phyloP scores from a whole-genome alignment of 2,329 filamentous ascomycete species.

The Pseudogymnoascus sp. region DNA sequence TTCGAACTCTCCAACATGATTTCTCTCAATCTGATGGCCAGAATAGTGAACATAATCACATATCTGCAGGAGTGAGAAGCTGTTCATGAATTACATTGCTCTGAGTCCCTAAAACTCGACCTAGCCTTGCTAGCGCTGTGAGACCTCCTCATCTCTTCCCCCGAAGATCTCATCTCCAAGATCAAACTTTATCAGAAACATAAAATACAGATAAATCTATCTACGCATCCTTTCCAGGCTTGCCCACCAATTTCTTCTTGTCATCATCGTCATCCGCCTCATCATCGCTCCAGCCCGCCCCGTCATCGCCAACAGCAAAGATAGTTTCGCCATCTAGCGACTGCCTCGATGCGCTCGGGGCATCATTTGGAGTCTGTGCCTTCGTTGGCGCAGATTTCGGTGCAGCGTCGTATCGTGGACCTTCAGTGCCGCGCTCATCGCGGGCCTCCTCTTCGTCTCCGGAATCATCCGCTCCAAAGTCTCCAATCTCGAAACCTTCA shows the following conservation, averaged over 20 bases:
- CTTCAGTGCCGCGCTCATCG: slow-evolving; percentile 34
- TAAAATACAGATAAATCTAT: slow-evolving; percentile 10
- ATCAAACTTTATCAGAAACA: slow-evolving; percentile 4
- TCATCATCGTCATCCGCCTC: slow-evolving; percentile 55
- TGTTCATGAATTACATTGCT: slow-evolving; percentile 10
- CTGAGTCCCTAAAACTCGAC: neutral
- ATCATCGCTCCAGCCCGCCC: slow-evolving; percentile 69
- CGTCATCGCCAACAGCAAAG: slow-evolving; percentile 84
- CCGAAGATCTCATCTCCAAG: neutral
- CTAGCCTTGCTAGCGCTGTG: slow-evolving; percentile 1
- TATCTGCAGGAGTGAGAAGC: neutral
- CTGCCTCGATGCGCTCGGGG: slow-evolving; percentile 39
- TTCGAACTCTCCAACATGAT: neutral
- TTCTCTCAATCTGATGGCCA: neutral
- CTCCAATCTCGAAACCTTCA: slow-evolving; percentile 94
- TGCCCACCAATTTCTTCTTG: slow-evolving; percentile 44
- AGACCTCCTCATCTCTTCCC: neutral
- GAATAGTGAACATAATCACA: no score
- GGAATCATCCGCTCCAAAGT: slow-evolving; percentile 66
- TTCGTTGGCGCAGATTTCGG: slow-evolving; percentile 22
- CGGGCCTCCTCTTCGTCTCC: slow-evolving; percentile 57
- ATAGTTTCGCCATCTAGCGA: slow-evolving; percentile 87
- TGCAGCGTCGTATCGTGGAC: slow-evolving; percentile 29
- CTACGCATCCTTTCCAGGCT: slow-evolving; percentile 21
- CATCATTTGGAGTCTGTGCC: slow-evolving; percentile 17